Conservation (phyloP, 164 flowering plant genomes). For the Piper betle region DNA sequence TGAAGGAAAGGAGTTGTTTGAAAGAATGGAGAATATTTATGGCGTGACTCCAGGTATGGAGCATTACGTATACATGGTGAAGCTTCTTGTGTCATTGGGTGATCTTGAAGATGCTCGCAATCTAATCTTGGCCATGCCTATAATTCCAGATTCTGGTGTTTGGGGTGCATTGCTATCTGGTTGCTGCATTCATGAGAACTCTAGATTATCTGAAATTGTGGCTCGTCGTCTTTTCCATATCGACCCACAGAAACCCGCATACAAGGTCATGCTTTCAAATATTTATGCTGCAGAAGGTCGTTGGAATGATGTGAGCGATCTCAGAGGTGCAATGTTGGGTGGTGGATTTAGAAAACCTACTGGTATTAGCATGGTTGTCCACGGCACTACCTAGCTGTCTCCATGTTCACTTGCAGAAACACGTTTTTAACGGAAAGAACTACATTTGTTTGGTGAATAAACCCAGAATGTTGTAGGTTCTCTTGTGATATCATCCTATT, state of each 20-base stretch:
- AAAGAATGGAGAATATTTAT: slow-evolving; percentile 37
- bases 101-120: slow-evolving; percentile 58
- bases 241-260: slow-evolving; percentile 31
- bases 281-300: slow-evolving; percentile 50
- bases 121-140: slow-evolving; percentile 32
- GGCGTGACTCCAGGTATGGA: slow-evolving; percentile 36
- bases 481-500: too few species aligned
- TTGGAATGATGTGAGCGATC: slow-evolving; percentile 51
- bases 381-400: neutral
- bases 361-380: slow-evolving; percentile 46
- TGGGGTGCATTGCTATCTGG: slow-evolving; percentile 84
- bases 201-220: slow-evolving; percentile 37
- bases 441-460: too few species aligned
- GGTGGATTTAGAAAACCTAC: slow-evolving; percentile 29
- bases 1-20: slow-evolving; percentile 38
- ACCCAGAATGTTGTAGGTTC: too few species aligned
- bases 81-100: slow-evolving; percentile 67
- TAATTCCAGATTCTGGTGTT: slow-evolving; percentile 42
- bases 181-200: slow-evolving; percentile 45
- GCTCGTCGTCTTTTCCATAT: slow-evolving; percentile 30
- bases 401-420: too few species aligned
- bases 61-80: slow-evolving; percentile 73
- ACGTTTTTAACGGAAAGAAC: too few species aligned
- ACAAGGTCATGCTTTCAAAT: slow-evolving; percentile 68
- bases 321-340: slow-evolving; percentile 35